These are phyloP conservation scores for Heterobasidion irregulare DNA, from an alignment of 1,284 basidiomycete genomes.

Conservation along the genomic window DNA sequence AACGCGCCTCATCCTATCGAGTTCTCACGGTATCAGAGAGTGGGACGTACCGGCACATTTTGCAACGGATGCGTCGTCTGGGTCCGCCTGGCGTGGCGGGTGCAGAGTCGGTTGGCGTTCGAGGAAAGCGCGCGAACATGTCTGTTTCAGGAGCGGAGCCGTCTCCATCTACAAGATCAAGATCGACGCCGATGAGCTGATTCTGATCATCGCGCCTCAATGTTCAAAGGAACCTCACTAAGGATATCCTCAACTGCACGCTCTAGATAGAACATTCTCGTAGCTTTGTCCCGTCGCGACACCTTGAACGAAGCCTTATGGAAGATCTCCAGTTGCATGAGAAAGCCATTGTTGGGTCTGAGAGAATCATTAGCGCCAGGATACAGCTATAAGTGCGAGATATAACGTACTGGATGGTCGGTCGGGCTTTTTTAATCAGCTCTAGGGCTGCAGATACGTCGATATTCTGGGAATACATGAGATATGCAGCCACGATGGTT, in stretches of 20 bases:
- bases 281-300: slow-evolving; percentile 59
- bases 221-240: slow-evolving; percentile 35
- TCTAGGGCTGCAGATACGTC: slow-evolving; percentile 60
- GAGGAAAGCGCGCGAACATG: slow-evolving; percentile 73
- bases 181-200: slow-evolving; percentile 7
- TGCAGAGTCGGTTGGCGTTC: slow-evolving; percentile 52
- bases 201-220: background rate
- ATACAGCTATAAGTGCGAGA: background rate
- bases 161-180: slow-evolving; percentile 50
- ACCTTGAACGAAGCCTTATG: slow-evolving; percentile 65
- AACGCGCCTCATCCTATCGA: too few species aligned
- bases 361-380: background rate
- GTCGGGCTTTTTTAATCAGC: slow-evolving; percentile 55
- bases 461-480: slow-evolving; percentile 70
- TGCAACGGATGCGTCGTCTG: slow-evolving; percentile 77
- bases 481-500: slow-evolving; percentile 75
- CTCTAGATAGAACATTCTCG: slow-evolving; percentile 77
- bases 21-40: too few species aligned
- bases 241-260: slow-evolving; percentile 66
- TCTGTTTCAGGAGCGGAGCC: slow-evolving; percentile 52
- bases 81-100: slow-evolving; percentile 48
- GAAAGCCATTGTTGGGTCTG: slow-evolving; percentile 77
- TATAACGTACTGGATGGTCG: slow-evolving; percentile 59
- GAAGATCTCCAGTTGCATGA: slow-evolving; percentile 72
- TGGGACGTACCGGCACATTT: slow-evolving; percentile 70